Evolutionary conservation across 345 rosid genomes (phyloP).

Genomic region (Aurinia saxatilis): DNA sequence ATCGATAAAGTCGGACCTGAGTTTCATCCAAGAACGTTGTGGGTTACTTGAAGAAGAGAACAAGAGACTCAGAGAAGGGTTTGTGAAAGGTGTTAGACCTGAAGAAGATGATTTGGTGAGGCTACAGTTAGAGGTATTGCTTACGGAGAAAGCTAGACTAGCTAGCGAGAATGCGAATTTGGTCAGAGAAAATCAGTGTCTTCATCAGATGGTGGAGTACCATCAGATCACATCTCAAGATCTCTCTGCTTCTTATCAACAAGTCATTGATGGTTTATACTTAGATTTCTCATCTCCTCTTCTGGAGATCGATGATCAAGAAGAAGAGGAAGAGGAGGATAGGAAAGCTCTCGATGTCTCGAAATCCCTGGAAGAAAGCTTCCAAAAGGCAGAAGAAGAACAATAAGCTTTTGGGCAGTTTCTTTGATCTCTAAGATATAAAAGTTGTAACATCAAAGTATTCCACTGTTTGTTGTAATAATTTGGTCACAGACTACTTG

Average conservation of each 20-base stretch:
- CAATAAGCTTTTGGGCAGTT: too few relatives aligned
- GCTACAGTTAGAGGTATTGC: slow-evolving; percentile 85
- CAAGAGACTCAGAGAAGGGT: slow-evolving; percentile 76
- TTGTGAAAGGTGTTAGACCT: slow-evolving; percentile 56
- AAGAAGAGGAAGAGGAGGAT: slow-evolving; percentile 12
- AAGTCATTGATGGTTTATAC: slow-evolving; percentile 53
- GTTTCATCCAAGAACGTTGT: slow-evolving; percentile 73
- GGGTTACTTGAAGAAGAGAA: slow-evolving; percentile 78
- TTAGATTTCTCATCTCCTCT: slow-evolving; percentile 79
- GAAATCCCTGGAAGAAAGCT: slow-evolving; percentile 40
- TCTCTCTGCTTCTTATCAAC: slow-evolving; percentile 71
- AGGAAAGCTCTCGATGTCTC: slow-evolving; percentile 19
- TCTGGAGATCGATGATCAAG: slow-evolving; percentile 23
- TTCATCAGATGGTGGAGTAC: slow-evolving; percentile 75
- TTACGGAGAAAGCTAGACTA: slow-evolving; percentile 80
- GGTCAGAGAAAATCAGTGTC: slow-evolving; percentile 81
- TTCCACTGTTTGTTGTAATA: too few relatives aligned
- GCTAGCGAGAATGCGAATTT: slow-evolving; percentile 81
- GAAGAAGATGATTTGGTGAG: slow-evolving; percentile 99
- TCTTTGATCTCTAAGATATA: too few relatives aligned
- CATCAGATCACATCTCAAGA: slow-evolving; percentile 78
- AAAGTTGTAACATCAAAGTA: too few relatives aligned
- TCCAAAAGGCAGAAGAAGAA: slow-evolving; percentile 25
- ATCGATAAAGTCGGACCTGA: slow-evolving; percentile 58
- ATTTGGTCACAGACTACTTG: too few relatives aligned